Conservation (phyloP, 2,329 filamentous ascomycete species). For the Ophiostoma australiae region DNA sequence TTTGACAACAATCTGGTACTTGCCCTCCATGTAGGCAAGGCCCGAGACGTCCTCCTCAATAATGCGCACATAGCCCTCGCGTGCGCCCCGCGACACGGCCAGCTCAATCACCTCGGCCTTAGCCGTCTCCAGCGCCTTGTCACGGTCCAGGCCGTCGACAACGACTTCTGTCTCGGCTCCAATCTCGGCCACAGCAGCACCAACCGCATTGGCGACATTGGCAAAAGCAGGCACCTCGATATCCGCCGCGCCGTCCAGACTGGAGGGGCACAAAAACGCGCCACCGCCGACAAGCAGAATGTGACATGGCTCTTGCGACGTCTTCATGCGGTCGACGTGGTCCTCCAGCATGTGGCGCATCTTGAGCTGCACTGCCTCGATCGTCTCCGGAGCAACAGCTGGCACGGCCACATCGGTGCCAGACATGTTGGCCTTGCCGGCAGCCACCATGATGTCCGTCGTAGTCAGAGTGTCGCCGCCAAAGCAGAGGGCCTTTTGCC, state of each 20-base stretch:
- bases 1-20: conserved; percentile 52
- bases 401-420: conserved; percentile 29
- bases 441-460: conserved; percentile 49
- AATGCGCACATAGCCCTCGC: conserved; percentile 41
- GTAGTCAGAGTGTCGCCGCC: conserved; percentile 54
- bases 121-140: neutral
- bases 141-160: neutral
- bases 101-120: conserved; percentile 28
- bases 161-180: neutral
- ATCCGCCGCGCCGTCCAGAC: neutral
- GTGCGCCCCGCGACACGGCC: conserved; percentile 45
- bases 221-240: neutral
- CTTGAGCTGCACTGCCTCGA: conserved; percentile 34
- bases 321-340: conserved; percentile 59
- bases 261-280: neutral
- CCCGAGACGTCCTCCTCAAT: conserved; percentile 52
- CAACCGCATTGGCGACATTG: conserved; percentile 57
- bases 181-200: conserved; percentile 53
- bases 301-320: conserved; percentile 52
- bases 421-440: conserved; percentile 14
- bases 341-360: conserved; percentile 51
- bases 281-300: conserved; percentile 62
- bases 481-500: conserved; percentile 51
- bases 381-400: conserved; percentile 31
- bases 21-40: conserved; percentile 51